These are phyloP conservation scores for Boechera retrofracta DNA, from an alignment of 345 rosid species.

Conservation along the genomic window DNA sequence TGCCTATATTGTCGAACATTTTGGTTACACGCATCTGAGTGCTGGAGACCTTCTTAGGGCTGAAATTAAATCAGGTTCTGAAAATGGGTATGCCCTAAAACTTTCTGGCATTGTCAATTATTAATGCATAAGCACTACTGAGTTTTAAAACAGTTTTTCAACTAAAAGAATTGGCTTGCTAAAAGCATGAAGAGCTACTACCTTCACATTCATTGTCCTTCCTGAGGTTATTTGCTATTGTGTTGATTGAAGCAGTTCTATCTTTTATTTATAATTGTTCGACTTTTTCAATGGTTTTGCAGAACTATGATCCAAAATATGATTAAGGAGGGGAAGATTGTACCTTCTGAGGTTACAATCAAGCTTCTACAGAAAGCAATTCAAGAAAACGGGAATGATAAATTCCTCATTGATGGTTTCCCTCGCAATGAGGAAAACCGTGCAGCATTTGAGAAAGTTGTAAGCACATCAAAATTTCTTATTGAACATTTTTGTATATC, in stretches of 20 bases:
- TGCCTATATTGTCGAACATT: constrained; percentile 67
- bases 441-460: constrained; percentile 77
- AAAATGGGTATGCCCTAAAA: constrained; percentile 64
- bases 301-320: constrained; percentile 66
- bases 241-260: constrained; percentile 6
- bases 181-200: not conserved
- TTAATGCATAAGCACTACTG: not conserved
- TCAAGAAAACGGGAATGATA: constrained; percentile 61
- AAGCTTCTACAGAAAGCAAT: constrained; percentile 83
- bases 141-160: not conserved
- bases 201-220: not conserved
- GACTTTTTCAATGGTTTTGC: constrained; percentile 13
- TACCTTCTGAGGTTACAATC: constrained; percentile 85
- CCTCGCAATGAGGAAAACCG: constrained; percentile 94
- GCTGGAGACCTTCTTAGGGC: constrained; percentile 91
- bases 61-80: constrained; percentile 82
- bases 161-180: not conserved
- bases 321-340: constrained; percentile 69
- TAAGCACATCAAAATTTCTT: constrained; percentile 42
- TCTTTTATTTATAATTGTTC: not conserved
- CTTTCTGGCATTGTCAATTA: not conserved
- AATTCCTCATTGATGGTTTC: constrained; percentile 84
- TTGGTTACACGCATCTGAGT: constrained; percentile 82
- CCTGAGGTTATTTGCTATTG: not conserved
- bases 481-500: too few species aligned